Base-by-base conservation (phyloP, 495 filamentous ascomycete genomes). In the Penicillium coprophilum region DNA sequence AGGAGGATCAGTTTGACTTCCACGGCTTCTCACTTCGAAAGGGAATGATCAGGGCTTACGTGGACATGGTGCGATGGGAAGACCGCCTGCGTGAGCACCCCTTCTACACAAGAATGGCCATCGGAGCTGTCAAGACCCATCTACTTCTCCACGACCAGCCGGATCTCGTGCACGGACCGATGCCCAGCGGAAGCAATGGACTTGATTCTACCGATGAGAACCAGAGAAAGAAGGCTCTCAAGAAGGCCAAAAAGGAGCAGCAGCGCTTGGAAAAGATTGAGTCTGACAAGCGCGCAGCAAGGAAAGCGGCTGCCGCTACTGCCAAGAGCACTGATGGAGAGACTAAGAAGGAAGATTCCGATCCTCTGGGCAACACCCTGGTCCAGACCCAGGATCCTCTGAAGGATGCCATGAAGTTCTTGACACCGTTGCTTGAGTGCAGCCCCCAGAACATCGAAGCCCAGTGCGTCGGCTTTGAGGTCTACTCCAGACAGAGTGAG, bases 1-100 rank as follows among this genome's bases (percentile, higher is more conserved):
- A 95, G 60, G 94, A 99, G 61, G 94, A 99, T 62, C 94, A 99
- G 64, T 97, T 96, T 63, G 94, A 99, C 67, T 99, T 99, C 79
- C 94, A 99, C 75, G 89, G 85, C 71, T 99, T 97, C 75, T 97
- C 92, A 8, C 77, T 97, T 7, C 81, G 92, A 10, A 97, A 97
- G 72, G 94, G 95, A 6, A 93, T 96, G 79, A 89, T 97, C 56
- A 78, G 94, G 45, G 90, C 95, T 0, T 99, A 99, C 65, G 78
- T 97, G 19, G 91, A 96, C 58, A 96, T 97, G 91, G 77, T 97
- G 23, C 85, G 89, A 56, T 99, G 94, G 94, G 93, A 97, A 64
- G 92, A 99, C 62, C 80, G 82, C 52, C 72, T 97, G 32, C 84
- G 92, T 23, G 88, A 92, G 56, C 94, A 99, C 65, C 93, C 94